These are phyloP conservation scores for Amanita phalloides DNA, from an alignment of 768 basidiomycete genomes.

Conservation along the genomic window DNA sequence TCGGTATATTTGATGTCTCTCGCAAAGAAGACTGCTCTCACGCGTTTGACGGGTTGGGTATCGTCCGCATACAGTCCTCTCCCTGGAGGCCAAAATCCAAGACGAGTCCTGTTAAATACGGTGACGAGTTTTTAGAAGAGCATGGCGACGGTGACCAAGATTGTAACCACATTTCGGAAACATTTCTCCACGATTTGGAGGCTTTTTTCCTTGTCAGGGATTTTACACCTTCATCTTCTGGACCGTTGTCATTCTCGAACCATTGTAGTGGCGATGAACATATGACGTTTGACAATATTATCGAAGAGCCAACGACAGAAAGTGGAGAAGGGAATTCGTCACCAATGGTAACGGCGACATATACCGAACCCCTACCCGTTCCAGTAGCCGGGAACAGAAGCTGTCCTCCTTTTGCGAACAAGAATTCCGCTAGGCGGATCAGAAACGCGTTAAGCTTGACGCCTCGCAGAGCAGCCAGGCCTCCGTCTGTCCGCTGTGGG, in stretches of 20 bases:
- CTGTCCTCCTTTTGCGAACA: too few species aligned
- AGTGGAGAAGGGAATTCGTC: not conserved
- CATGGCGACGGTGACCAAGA: not conserved
- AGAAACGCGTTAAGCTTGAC: not conserved
- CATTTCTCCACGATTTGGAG: constrained; percentile 1
- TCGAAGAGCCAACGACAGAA: not conserved
- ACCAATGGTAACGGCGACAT: too few species aligned
- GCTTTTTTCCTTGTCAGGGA: not conserved
- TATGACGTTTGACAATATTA: not conserved
- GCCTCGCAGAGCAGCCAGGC: not conserved
- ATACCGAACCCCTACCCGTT: too few species aligned
- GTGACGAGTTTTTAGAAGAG: not conserved
- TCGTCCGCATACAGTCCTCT: not conserved
- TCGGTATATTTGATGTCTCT: not conserved
- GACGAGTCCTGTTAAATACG: too few species aligned
- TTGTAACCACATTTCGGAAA: not conserved
- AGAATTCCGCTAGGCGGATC: not conserved
- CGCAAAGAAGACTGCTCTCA: not conserved
- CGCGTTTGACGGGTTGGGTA: constrained; percentile 1
- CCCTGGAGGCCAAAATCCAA: not conserved
- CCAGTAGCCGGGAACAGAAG: not conserved
- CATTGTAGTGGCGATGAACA: too few species aligned
- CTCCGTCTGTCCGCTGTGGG: not conserved
- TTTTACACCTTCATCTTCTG: not conserved
- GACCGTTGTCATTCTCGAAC: too few species aligned